Conservation (phyloP, 305 asterid genomes). For the Solanum hybrid region DNA sequence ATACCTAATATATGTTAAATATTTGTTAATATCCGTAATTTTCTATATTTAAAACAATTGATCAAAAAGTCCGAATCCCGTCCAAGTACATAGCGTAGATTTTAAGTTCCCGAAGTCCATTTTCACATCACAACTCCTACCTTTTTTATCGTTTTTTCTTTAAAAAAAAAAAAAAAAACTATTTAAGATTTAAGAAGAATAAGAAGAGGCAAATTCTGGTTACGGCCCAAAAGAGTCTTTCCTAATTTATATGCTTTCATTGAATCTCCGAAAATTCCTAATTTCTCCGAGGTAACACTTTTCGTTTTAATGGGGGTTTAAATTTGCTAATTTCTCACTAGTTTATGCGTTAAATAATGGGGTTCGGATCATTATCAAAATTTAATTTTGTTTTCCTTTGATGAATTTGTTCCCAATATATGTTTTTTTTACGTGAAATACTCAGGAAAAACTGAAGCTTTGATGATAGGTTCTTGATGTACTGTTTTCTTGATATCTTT, state of each 20-base stretch:
- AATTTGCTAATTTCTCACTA: neutral
- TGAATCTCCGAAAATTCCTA: slow-evolving; percentile 15
- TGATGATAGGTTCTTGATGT: neutral
- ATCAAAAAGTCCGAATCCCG: neutral
- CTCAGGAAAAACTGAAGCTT: neutral
- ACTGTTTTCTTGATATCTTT: neutral
- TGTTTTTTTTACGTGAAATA: neutral
- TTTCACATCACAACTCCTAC: neutral
- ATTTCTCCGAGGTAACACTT: neutral
- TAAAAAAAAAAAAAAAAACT: no score
- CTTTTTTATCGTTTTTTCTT: neutral
- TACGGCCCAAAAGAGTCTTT: neutral
- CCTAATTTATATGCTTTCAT: slow-evolving; percentile 19
- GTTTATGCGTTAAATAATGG: neutral
- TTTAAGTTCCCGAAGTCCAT: neutral
- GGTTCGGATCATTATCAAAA: neutral
- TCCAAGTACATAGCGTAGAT: neutral
- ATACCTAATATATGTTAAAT: no score
- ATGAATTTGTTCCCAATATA: neutral
- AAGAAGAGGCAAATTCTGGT: neutral
- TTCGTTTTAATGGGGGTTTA: neutral
- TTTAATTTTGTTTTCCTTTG: neutral
- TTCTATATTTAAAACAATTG: neutral
- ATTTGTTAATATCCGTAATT: no score
- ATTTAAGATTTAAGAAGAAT: neutral